A percentile compares a stretch with the other conserved stretches of the same genome.
Conservation (phyloP, 2,329 filamentous ascomycete genomes). For the Fusarium temperatum region DNA sequence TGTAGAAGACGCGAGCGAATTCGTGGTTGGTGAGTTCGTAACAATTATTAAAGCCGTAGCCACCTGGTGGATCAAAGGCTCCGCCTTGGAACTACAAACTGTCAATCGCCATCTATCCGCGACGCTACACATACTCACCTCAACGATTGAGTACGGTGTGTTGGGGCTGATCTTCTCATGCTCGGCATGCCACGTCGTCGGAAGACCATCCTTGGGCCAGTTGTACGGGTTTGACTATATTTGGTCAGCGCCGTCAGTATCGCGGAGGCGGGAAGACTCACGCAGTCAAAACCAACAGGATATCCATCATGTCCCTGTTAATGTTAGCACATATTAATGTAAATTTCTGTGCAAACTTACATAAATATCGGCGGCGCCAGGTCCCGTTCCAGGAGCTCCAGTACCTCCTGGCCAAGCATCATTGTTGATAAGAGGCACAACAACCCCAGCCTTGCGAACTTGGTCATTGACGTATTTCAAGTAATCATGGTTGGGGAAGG, state of each 20-base stretch:
- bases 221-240: slow-evolving; percentile 56
- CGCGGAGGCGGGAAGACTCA: not conserved
- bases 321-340: rapidly evolving
- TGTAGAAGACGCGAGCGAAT: slow-evolving; percentile 81
- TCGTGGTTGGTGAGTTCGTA: slow-evolving; percentile 73
- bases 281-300: slow-evolving; percentile 68
- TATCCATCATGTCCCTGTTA: slow-evolving; percentile 68
- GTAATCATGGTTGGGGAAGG: slow-evolving; percentile 73
- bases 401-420: slow-evolving; percentile 70
- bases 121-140: not conserved
- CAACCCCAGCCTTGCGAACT: slow-evolving; percentile 71
- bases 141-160: slow-evolving; percentile 70
- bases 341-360: slow-evolving; percentile 17
- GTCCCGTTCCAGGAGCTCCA: slow-evolving; percentile 70
- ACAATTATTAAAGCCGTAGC: slow-evolving; percentile 74
- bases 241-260: not conserved
- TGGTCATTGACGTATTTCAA: slow-evolving; percentile 77
- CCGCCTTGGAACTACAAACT: slow-evolving; percentile 70
- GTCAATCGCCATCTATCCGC: not conserved
- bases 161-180: slow-evolving; percentile 70
- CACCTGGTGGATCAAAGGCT: slow-evolving; percentile 79
- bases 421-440: slow-evolving; percentile 80
- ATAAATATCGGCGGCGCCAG: slow-evolving; percentile 67
- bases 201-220: slow-evolving; percentile 43
- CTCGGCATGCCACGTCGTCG: slow-evolving; percentile 59